Base-by-base conservation (phyloP, 129 eudicot species). In the Erigeron canadensis region DNA sequence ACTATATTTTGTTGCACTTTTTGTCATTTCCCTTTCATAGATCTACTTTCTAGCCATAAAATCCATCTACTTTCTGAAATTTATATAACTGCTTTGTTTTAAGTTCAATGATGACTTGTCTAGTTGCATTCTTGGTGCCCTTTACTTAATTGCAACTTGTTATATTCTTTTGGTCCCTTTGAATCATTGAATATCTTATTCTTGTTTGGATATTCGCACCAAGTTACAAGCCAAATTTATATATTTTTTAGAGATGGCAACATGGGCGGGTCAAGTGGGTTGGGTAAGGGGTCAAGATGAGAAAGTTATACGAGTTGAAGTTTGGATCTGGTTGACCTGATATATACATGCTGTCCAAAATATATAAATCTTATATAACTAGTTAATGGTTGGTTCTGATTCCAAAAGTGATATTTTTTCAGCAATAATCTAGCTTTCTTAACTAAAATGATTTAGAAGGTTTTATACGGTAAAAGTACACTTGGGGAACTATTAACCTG, bases 91-190 rank as follows among this genome's bases (percentile, higher is more conserved):
- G 41, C 34, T 75, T 42, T 54, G 55, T 55, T 55, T 54, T 65
- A 42, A 2, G 79, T 42, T 54, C 23, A 42, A 65, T 65, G 79
- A 66, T 75, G 73, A 75, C 61, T 63, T 43, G 46, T 41, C 5
- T 75, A 54, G 66, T 75, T 74, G 72, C 65, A 23, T 65, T 65
- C 66, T 54, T 54, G 66, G 46, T 53, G 66, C 58, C 43, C 7
- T 65, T 65, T 75, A 54, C 65, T 23, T 65, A 55, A 75, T 54
- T 75, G 22, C 66, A 42, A 54, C 34, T 65, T 75, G 59, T 75
- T 50, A 55, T 23, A 43, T 44, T 45, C 46, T 75, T 63, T 53
- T 55, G 16, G 38, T 51, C 51, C 47, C 22, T 37, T 13, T 3
- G 34, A 28, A 28, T 28, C 34, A 28, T 28, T 28, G 34, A 23